Conservation (phyloP, 2,329 filamentous ascomycete genomes). For the Clathrospora elynae region DNA sequence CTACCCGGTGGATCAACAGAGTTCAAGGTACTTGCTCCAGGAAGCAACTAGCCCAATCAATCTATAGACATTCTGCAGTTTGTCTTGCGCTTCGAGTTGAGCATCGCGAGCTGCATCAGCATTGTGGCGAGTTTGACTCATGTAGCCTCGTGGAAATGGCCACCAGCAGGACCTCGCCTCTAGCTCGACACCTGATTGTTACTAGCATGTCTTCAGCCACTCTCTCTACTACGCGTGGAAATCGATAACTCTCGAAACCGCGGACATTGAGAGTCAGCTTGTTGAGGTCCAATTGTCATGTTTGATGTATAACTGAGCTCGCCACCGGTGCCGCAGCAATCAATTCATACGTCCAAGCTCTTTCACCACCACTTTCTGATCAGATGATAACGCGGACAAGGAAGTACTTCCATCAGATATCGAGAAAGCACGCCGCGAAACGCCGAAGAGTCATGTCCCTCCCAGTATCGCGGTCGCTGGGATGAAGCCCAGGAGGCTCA, state of each 20-base stretch:
- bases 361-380: not conserved
- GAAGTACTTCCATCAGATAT: too few species aligned
- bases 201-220: conserved; percentile 5
- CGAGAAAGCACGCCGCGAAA: not conserved
- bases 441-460: conserved; percentile 1
- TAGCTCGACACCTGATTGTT: conserved; percentile 8
- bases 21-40: not conserved
- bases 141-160: conserved; percentile 7
- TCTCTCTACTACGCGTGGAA: conserved; percentile 4
- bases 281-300: conserved; percentile 24
- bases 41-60: conserved; percentile 4
- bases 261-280: too few species aligned
- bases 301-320: conserved; percentile 23
- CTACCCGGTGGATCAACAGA: not conserved
- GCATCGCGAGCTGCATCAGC: conserved; percentile 7
- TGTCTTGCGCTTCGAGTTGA: conserved; percentile 7
- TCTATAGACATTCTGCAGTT: conserved; percentile 9
- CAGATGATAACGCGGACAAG: too few species aligned
- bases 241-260: too few species aligned
- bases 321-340: conserved; percentile 7
- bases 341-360: conserved; percentile 12
- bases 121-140: conserved; percentile 3
- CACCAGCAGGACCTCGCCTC: conserved; percentile 12
- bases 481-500: conserved; percentile 7
- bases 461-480: conserved; percentile 13